Evolutionary conservation across 805 yeast species (phyloP), one percentile per base, ranked within the genome.

Genomic region (Phaffomyces thermotolerans): DNA sequence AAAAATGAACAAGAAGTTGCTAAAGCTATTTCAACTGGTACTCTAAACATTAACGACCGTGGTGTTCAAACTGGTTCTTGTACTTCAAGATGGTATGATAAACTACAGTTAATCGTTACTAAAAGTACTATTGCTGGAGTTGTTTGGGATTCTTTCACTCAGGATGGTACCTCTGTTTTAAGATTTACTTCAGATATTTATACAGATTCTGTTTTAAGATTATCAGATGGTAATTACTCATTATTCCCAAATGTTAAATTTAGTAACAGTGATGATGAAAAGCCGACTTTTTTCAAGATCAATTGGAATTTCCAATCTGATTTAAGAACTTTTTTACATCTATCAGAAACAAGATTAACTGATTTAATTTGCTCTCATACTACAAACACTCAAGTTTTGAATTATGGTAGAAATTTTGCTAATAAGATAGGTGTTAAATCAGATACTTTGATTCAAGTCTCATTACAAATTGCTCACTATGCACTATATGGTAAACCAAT

Each of bases 41-140:
- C 84, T 42, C 76, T 86, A 14, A 70, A 70, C 22, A 71, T 89
- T 36, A 85, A 85, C 50, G 77, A 81, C 7, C 42, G 48, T 30
- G 96, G 96, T 51, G 78, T 85, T 41, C 96, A 89, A 65, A 80
- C 83, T 12, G 97, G 97, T 35, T 85, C 96, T 1, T 88, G 96
- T 67, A 83, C 91, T 25, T 88, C 91, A 52, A 70, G 97, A 61
- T 89, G 96, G 96, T 89, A 87, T 59, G 97, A 95, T 9, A 78
- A 77, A 54, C 34, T 89, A 52, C 96, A 89, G 62, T 69, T 89
- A 46, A 81, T 89, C 36, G 79, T 89, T 33, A 86, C 96, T 2
- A 76, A 76, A 54, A 89, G 87, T 60, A 87, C 95, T 6, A 81
- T 84, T 58, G 95, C 93, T 6, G 95, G 95, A 33, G 84, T 89